Percentiles rank a stretch among this genome's conserved stretches.
Conservation (phyloP, 2,329 filamentous ascomycete species). For the Fusarium mundagurra region DNA sequence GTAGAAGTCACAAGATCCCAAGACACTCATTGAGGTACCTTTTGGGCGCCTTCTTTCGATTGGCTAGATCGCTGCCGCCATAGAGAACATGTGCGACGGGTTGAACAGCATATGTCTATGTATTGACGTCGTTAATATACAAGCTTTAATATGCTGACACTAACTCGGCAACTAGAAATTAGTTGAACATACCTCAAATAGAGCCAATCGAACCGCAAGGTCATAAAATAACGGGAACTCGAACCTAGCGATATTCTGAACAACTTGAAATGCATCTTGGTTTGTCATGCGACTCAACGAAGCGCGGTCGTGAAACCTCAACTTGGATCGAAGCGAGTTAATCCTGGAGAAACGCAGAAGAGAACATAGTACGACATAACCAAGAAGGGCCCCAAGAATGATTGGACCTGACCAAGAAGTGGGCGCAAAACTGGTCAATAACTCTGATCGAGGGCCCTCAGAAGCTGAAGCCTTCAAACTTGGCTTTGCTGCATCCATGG, state of each 20-base stretch:
- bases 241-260: slow-evolving; percentile 45
- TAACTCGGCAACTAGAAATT: background rate
- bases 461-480: slow-evolving; percentile 14
- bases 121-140: background rate
- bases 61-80: slow-evolving; percentile 49
- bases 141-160: background rate
- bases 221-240: slow-evolving; percentile 54
- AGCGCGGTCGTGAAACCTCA: slow-evolving; percentile 48
- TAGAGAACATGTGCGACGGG: slow-evolving; percentile 51
- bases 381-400: slow-evolving; percentile 35
- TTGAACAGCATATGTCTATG: slow-evolving; percentile 53
- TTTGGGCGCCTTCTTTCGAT: slow-evolving; percentile 47
- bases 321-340: slow-evolving; percentile 42
- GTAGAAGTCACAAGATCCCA: background rate
- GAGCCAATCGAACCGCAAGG: slow-evolving; percentile 50
- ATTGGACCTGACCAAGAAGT: slow-evolving; percentile 28
- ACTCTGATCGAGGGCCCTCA: background rate
- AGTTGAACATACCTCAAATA: slow-evolving; percentile 49
- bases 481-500: slow-evolving; percentile 18
- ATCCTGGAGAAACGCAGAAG: slow-evolving; percentile 50
- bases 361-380: slow-evolving; percentile 50
- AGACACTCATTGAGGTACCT: slow-evolving; percentile 37
- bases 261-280: slow-evolving; percentile 56
- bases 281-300: slow-evolving; percentile 54
- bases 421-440: background rate